Evolutionary conservation across 306 rosid genomes (phyloP), one percentile per base, ranked within the genome.

Genomic region (Vigna angularis): DNA sequence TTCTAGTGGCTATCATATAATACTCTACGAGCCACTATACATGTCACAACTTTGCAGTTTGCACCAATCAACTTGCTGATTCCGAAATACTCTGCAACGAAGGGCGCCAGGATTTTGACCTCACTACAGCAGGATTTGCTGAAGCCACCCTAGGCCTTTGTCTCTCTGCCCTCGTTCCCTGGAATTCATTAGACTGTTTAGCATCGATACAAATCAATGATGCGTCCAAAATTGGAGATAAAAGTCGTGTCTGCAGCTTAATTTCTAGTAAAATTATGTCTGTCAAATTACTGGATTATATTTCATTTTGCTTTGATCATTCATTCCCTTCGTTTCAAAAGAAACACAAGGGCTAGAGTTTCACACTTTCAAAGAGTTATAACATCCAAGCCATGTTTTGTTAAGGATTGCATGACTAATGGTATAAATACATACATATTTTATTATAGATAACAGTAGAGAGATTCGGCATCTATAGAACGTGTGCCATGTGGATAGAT

Each of bases 1-100:
- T 77, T 56, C 73, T 65, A 80, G 83, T 59, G 81, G 79, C 66
- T 76, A 56, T 71, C 59, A 68, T 68, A 63, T 69, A 61, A 64
- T 44, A 50, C 72, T 79, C 45, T 74, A 34, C 47, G 69, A 48
- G 52, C 24, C 80, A 81, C 34, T 77, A 20, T 75, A 69, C 83
- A 55, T 75, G 70, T 28, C 56, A 72, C 82, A 69, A 24, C 28
- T 45, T 58, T 66, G 16, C 3, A 53, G 59, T 53, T n/a, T 8
- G 59, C 79, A 44, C 67, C 61, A 79, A 58, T 85, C 86, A 90
- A 79, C 84, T 88, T 5, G 67, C 62, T 5, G 90, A 90, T 76
- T 93, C 99, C 6, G 93, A 87, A 71, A 96, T 96, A 90, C 99
- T 93, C 80, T 93, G 97, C 28, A 96, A 85, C 2, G 96, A 90